Evolutionary conservation across 2,329 filamentous ascomycete genomes (phyloP).

Genomic region (Clarireedia homoeocarpa): DNA sequence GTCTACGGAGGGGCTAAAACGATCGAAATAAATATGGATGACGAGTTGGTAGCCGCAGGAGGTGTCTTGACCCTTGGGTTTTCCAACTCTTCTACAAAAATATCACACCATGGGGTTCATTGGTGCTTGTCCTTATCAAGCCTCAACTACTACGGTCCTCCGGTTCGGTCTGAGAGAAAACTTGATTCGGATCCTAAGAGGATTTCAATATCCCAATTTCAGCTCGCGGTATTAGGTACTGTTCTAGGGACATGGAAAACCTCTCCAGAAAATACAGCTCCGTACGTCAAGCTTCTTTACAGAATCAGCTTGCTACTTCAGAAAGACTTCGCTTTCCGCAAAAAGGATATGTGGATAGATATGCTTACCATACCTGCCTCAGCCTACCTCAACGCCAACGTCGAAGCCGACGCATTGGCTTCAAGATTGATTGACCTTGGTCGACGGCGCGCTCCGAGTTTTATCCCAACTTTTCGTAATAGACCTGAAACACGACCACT

Average conservation of each 20-base stretch:
- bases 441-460: too few relatives aligned
- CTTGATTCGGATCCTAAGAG: neutral
- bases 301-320: too few relatives aligned
- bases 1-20: constrained; percentile 9
- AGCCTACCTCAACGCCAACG: too few relatives aligned
- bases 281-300: too few relatives aligned
- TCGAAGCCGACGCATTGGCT: too few relatives aligned
- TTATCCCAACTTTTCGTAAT: too few relatives aligned
- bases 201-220: neutral
- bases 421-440: too few relatives aligned
- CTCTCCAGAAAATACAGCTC: too few relatives aligned
- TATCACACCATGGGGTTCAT: constrained; percentile 12
- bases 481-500: too few relatives aligned
- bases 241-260: neutral
- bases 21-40: constrained; percentile 11
- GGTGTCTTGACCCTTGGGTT: neutral
- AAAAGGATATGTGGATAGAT: too few relatives aligned
- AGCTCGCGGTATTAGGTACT: neutral
- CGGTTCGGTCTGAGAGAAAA: constrained; percentile 6
- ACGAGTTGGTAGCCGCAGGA: constrained; percentile 12
- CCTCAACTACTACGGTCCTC: constrained; percentile 10
- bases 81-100: constrained; percentile 19
- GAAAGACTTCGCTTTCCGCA: too few relatives aligned
- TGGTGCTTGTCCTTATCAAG: constrained; percentile 9
- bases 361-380: too few relatives aligned